Conservation (phyloP, 768 basidiomycete genomes). For the Clitopilus passeckerianus region DNA sequence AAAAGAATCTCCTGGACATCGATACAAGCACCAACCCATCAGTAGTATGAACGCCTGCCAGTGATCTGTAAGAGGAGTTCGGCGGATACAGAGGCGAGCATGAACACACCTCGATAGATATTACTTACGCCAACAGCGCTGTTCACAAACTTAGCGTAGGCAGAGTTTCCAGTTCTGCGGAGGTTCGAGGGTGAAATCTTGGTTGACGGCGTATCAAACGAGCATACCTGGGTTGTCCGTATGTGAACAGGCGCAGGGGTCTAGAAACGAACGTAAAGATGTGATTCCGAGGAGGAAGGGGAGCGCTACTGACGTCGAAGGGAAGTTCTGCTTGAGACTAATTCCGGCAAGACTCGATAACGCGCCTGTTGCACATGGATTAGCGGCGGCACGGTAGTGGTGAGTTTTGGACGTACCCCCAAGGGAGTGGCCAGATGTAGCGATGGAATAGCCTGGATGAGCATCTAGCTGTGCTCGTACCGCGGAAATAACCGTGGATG, state of each 20-base stretch:
- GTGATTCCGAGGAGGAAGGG: neutral
- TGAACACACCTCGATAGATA: slow-evolving; percentile 35
- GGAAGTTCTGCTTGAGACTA: neutral
- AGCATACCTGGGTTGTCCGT: slow-evolving; percentile 39
- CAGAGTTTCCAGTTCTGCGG: slow-evolving; percentile 26
- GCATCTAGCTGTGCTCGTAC: neutral
- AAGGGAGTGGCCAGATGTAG: neutral
- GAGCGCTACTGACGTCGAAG: slow-evolving; percentile 32
- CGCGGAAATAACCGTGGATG: neutral
- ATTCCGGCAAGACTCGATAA: neutral
- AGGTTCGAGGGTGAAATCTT: neutral
- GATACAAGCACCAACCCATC: slow-evolving; percentile 27
- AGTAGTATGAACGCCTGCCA: slow-evolving; percentile 42
- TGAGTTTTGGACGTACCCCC: neutral
- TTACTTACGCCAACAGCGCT: slow-evolving; percentile 27
- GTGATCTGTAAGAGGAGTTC: neutral
- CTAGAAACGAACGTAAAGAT: neutral
- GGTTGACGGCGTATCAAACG: neutral
- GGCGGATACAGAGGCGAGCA: too few relatives aligned
- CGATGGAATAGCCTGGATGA: neutral
- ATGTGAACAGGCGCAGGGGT: slow-evolving; percentile 17
- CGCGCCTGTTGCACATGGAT: neutral
- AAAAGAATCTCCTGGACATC: too few relatives aligned
- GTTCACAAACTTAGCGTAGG: slow-evolving; percentile 44
- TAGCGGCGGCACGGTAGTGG: too few relatives aligned